These are phyloP conservation scores for Stygiomarasmius scandens DNA, from an alignment of 1,284 basidiomycete species.

Conservation along the genomic window DNA sequence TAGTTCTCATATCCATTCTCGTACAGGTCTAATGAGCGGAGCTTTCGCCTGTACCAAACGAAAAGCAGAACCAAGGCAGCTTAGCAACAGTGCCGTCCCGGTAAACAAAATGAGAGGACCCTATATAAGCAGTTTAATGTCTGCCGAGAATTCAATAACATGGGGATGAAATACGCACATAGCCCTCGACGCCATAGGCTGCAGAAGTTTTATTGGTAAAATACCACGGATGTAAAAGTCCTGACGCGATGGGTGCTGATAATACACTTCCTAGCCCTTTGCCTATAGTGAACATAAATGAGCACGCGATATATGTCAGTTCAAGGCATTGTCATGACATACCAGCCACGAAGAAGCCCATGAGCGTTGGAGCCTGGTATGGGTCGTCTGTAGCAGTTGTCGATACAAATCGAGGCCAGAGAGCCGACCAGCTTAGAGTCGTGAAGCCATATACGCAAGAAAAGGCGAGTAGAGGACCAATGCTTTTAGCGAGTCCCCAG, in stretches of 20 bases:
- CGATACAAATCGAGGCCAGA: slow-evolving; percentile 18
- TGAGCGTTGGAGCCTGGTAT: no score
- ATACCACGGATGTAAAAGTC: slow-evolving; percentile 13
- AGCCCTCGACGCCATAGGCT: slow-evolving; percentile 15
- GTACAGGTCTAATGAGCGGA: no score
- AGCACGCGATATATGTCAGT: slow-evolving; percentile 9
- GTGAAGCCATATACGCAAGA: slow-evolving; percentile 14
- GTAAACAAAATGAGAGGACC: slow-evolving; percentile 13
- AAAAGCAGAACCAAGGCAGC: slow-evolving; percentile 3
- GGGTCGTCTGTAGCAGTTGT: slow-evolving; percentile 12
- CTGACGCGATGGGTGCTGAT: slow-evolving; percentile 16
- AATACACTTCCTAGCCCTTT: slow-evolving; percentile 14
- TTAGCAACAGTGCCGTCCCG: not conserved
- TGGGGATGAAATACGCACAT: slow-evolving; percentile 3
- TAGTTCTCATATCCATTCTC: no score
- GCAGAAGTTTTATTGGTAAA: slow-evolving; percentile 11
- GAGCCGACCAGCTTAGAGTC: slow-evolving; percentile 12
- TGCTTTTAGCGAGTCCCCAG: slow-evolving; percentile 10
- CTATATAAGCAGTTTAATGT: not conserved
- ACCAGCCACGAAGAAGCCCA: no score
- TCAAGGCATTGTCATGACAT: no score
- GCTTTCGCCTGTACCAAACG: not conserved
- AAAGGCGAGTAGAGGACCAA: slow-evolving; percentile 11
- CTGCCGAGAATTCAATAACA: no score
- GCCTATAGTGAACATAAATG: slow-evolving; percentile 14